Percentiles rank a stretch among this genome's conserved stretches.
Evolutionary conservation across 306 rosid species (phyloP).

Genomic region (Fagus crenata): DNA sequence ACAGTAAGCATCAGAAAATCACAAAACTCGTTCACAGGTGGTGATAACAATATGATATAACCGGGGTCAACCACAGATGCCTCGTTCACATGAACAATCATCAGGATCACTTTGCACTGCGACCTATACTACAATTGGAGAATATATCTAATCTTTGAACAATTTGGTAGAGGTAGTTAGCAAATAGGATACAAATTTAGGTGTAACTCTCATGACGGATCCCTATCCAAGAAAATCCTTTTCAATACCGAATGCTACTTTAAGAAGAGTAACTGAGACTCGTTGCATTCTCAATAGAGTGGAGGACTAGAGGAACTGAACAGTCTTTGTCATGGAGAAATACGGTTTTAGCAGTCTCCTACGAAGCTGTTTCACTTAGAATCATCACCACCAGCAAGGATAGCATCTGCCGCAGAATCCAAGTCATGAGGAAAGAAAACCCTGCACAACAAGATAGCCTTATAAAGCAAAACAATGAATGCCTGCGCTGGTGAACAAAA

Average conservation of each 20-base stretch:
- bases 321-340: background rate
- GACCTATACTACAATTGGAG: background rate
- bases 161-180: background rate
- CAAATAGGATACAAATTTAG: background rate
- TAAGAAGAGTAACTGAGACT: constrained; percentile 1
- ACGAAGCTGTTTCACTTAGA: constrained; percentile 29
- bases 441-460: constrained; percentile 49
- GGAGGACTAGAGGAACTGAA: constrained; percentile 21
- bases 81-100: background rate
- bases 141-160: background rate
- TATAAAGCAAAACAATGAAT: constrained; percentile 14
- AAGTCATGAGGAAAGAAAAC: constrained; percentile 87
- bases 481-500: background rate
- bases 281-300: constrained; percentile 17
- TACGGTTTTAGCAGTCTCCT: background rate
- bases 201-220: background rate
- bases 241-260: background rate
- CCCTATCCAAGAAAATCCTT: constrained; percentile 9
- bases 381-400: constrained; percentile 46
- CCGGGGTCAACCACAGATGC: background rate
- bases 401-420: constrained; percentile 83
- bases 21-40: background rate
- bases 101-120: background rate
- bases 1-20: too few species aligned
- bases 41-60: background rate